phyloP scores from a whole-genome alignment of 768 basidiomycete genomes.

The Trametes elegans region DNA sequence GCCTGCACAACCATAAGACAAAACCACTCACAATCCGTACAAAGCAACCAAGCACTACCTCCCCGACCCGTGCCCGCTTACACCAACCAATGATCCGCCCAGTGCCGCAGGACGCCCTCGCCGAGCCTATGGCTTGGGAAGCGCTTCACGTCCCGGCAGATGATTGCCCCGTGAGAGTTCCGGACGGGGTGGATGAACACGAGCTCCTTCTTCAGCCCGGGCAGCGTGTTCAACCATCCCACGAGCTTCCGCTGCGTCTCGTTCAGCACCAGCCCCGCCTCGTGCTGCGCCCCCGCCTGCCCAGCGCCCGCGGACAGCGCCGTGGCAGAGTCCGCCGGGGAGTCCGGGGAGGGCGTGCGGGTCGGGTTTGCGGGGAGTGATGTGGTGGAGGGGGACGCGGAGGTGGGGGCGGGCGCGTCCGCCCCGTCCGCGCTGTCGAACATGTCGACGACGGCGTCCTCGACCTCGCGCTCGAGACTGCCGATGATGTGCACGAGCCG shows the following conservation, averaged over 20 bases:
- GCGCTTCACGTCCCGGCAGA: slow-evolving; percentile 63
- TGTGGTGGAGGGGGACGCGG: background rate
- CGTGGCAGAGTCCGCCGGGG: background rate
- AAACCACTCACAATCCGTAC: background rate
- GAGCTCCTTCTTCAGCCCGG: slow-evolving; percentile 64
- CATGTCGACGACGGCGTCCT: slow-evolving; percentile 58
- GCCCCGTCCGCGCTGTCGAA: slow-evolving; percentile 38
- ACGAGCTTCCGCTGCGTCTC: slow-evolving; percentile 55
- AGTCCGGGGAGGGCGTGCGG: background rate
- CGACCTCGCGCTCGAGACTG: slow-evolving; percentile 58
- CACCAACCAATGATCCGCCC: slow-evolving; percentile 61
- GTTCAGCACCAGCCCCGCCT: slow-evolving; percentile 25
- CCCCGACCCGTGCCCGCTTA: slow-evolving; percentile 20
- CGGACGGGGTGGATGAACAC: slow-evolving; percentile 57
- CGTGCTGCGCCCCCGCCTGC: background rate
- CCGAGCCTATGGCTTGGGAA: slow-evolving; percentile 60
- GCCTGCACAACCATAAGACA: background rate
- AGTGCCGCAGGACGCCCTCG: slow-evolving; percentile 66
- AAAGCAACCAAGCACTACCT: background rate
- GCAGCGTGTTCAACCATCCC: slow-evolving; percentile 62
- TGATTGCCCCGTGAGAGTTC: slow-evolving; percentile 72
- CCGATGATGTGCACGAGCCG: slow-evolving; percentile 57
- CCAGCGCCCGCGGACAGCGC: background rate
- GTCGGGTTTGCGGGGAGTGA: background rate
- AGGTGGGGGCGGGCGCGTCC: background rate